These are phyloP conservation scores for Mycena vitilis DNA, from an alignment of 768 basidiomycete genomes.

Conservation along the genomic window DNA sequence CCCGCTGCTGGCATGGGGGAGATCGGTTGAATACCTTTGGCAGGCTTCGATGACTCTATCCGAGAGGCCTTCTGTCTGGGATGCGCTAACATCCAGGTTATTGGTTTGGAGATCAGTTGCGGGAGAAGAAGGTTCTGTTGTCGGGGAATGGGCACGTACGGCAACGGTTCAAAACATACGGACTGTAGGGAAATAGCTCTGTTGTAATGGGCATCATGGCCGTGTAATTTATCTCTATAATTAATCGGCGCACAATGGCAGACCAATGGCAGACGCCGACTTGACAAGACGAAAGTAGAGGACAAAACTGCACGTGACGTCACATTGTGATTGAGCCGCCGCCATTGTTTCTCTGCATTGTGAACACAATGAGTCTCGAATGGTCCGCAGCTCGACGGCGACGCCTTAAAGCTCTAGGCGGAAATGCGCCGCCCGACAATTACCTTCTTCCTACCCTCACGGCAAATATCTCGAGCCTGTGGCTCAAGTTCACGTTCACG, in stretches of 20 bases:
- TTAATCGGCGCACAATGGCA: no score
- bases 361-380: slow-evolving; percentile 2
- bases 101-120: slow-evolving; percentile 66
- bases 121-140: slow-evolving; percentile 48
- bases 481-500: slow-evolving; percentile 31
- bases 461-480: slow-evolving; percentile 13
- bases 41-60: slow-evolving; percentile 56
- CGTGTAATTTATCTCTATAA: background rate
- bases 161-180: slow-evolving; percentile 43
- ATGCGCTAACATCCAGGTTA: slow-evolving; percentile 62
- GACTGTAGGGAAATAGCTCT: background rate
- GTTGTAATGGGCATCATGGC: background rate
- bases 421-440: background rate
- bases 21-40: slow-evolving; percentile 68
- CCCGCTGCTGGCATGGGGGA: slow-evolving; percentile 59
- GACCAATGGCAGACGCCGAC: no score
- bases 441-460: slow-evolving; percentile 15
- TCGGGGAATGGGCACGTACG: slow-evolving; percentile 71
- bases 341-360: background rate
- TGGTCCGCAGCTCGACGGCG: background rate
- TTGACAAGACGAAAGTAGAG: background rate
- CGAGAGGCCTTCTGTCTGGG: slow-evolving; percentile 56
- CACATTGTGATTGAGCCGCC: background rate
- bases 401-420: slow-evolving; percentile 22
- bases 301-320: no score